Evolutionary conservation across 805 yeast species (phyloP).

Genomic region (Ogataea pini): DNA sequence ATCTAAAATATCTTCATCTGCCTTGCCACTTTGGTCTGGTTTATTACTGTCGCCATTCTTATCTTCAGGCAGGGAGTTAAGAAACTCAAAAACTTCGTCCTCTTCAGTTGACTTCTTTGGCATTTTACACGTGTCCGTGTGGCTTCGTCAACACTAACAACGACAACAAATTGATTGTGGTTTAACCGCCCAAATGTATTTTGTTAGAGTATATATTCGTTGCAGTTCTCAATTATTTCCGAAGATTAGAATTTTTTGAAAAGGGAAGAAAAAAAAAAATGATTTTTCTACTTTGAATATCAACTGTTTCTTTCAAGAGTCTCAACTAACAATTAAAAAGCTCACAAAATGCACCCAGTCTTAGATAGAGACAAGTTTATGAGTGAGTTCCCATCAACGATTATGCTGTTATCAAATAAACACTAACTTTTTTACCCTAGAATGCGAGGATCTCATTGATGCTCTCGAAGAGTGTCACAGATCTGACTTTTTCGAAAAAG

Average conservation of each 20-base stretch:
- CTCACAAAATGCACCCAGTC: constrained; percentile 33
- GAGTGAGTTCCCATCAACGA: constrained; percentile 25
- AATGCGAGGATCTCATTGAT: constrained; percentile 78
- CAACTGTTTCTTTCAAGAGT: background rate
- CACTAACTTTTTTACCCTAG: constrained; percentile 30
- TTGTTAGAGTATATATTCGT: background rate
- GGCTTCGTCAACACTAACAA: background rate
- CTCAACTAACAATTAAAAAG: background rate
- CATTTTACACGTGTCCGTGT: constrained; percentile 1
- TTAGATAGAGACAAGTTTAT: constrained; percentile 34
- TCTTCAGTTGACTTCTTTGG: constrained; percentile 45
- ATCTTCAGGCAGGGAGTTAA: constrained; percentile 73
- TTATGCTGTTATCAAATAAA: background rate
- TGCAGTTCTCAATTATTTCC: background rate
- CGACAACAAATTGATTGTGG: background rate
- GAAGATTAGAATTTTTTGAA: background rate
- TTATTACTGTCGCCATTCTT: constrained; percentile 23
- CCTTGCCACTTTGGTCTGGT: constrained; percentile 33
- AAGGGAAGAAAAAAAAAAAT: background rate
- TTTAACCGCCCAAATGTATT: background rate
- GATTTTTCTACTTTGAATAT: background rate
- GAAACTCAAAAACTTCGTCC: constrained; percentile 76
- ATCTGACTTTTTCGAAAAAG: constrained; percentile 62
- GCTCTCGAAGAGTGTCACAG: constrained; percentile 90
- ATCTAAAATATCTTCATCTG: constrained; percentile 53